Base-by-base conservation (phyloP, 805 yeast species). In the Cyberlindnera galapagoensis region DNA sequence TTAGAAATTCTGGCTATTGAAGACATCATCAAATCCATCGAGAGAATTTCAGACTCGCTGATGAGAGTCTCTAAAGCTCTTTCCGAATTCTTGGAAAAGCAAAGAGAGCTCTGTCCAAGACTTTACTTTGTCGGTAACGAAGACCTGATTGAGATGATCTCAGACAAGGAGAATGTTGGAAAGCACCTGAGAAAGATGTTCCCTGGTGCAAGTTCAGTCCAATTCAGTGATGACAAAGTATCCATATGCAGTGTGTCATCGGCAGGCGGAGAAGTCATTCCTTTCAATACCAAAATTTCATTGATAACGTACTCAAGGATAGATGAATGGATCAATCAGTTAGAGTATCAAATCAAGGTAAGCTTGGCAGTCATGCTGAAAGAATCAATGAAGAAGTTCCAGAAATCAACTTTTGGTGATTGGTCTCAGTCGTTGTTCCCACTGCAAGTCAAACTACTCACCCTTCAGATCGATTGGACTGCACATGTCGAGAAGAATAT, bases 101-200 rank as follows among this genome's bases (percentile, higher is more conserved):
- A 88, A 51, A 62, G 97, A 40, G 79, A 71, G 25, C 38, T 65
- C 1, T 90, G 81, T 46, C 88, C 95, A 1, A 65, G 97, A 28
- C 79, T 87, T 35, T 87, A 80, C 47, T 88, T 90, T 50, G 60
- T 90, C 18, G 96, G 97, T 6, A 90, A 90, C 51, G 95, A 87
- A 38, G 96, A 90, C 51, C 57, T 90, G 19, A 60, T 90, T 21
- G 94, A 85, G 39, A 70, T 90, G 24, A 69, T 90, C 21, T 95
- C 97, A 3, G 69, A 78, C 31, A 60, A 74, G 0, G 57, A 51
- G 5, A 70, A 77, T 41, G 62, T 79, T 4, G 75, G 77, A 12
- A 67, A 63, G 28, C 87, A 80, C 47, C 56, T 87, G 30, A 62
- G 64, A 28, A 83, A 82, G 47, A 70, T 87, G 78, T 87, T 82